phyloP scores from a whole-genome alignment of 768 basidiomycete genomes.

The Boletus vinaceobasis region DNA sequence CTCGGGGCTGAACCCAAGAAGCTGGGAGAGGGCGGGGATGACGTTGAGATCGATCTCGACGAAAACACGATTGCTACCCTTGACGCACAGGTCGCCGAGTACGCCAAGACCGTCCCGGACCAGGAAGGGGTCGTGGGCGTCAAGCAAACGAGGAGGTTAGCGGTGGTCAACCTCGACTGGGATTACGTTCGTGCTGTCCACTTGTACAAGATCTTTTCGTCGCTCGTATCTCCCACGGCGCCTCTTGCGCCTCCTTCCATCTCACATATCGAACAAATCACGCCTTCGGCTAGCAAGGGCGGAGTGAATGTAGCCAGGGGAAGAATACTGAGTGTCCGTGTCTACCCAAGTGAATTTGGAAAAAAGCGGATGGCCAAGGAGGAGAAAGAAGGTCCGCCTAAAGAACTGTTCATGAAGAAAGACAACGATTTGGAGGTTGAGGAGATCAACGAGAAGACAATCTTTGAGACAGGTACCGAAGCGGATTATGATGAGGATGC shows the following conservation, averaged over 20 bases:
- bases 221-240: slow-evolving; percentile 66
- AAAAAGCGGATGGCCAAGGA: slow-evolving; percentile 82
- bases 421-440: slow-evolving; percentile 39
- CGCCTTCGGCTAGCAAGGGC: slow-evolving; percentile 6
- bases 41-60: slow-evolving; percentile 72
- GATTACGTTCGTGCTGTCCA: slow-evolving; percentile 89
- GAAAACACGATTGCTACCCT: slow-evolving; percentile 69
- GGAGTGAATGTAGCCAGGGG: slow-evolving; percentile 47
- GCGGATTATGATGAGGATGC: slow-evolving; percentile 87
- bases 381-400: slow-evolving; percentile 86
- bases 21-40: slow-evolving; percentile 34
- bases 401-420: slow-evolving; percentile 71
- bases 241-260: slow-evolving; percentile 35
- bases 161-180: slow-evolving; percentile 97
- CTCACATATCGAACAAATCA: slow-evolving; percentile 15
- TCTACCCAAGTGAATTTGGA: slow-evolving; percentile 95
- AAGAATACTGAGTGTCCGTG: slow-evolving; percentile 67
- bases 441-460: slow-evolving; percentile 59
- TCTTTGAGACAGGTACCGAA: slow-evolving; percentile 64
- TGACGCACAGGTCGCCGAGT: slow-evolving; percentile 70
- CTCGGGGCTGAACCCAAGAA: slow-evolving; percentile 42
- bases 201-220: slow-evolving; percentile 89
- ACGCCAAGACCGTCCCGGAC: slow-evolving; percentile 46
- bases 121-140: slow-evolving; percentile 41
- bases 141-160: slow-evolving; percentile 64